phyloP scores from a whole-genome alignment of 2,329 filamentous ascomycete genomes.

The Fusarium sp. region DNA sequence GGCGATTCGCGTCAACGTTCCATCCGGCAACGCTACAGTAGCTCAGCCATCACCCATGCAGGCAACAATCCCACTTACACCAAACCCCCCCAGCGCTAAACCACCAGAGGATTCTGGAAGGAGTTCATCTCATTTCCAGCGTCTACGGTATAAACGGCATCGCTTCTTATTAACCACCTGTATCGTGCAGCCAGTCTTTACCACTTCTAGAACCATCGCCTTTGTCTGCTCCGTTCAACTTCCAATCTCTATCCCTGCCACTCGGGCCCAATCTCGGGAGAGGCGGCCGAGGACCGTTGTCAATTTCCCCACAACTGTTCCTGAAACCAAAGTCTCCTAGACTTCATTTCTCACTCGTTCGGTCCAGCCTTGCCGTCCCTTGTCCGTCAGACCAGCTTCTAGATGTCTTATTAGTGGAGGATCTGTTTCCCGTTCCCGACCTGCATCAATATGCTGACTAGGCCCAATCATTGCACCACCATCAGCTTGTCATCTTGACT shows the following conservation, averaged over 20 bases:
- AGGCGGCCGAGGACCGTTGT: slow-evolving; percentile 22
- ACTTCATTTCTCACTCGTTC: slow-evolving; percentile 38
- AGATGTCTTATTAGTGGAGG: slow-evolving; percentile 40
- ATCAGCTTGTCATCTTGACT: slow-evolving; percentile 23
- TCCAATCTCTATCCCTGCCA: slow-evolving; percentile 24
- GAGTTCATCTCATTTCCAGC: slow-evolving; percentile 1
- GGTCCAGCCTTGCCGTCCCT: slow-evolving; percentile 33
- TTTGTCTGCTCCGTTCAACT: slow-evolving; percentile 9
- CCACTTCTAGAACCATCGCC: slow-evolving; percentile 17
- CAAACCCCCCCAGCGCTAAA: slow-evolving; percentile 1
- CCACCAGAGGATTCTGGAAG: slow-evolving; percentile 19
- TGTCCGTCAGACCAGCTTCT: slow-evolving; percentile 31
- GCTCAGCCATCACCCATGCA: background rate
- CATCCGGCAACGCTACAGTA: slow-evolving; percentile 20
- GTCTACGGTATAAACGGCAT: background rate
- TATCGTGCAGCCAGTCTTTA: slow-evolving; percentile 24
- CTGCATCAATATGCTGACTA: slow-evolving; percentile 29
- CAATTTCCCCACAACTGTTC: slow-evolving; percentile 36
- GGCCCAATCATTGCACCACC: slow-evolving; percentile 31
- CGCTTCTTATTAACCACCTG: slow-evolving; percentile 21
- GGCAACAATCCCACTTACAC: background rate
- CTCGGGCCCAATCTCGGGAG: slow-evolving; percentile 38
- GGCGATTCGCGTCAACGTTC: slow-evolving; percentile 2
- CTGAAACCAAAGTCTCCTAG: slow-evolving; percentile 38
- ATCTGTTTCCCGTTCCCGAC: slow-evolving; percentile 30